A percentile compares a stretch with the other conserved stretches of the same genome.
phyloP scores from a whole-genome alignment of 2,329 filamentous ascomycete genomes.

The Penicillium sp. region DNA sequence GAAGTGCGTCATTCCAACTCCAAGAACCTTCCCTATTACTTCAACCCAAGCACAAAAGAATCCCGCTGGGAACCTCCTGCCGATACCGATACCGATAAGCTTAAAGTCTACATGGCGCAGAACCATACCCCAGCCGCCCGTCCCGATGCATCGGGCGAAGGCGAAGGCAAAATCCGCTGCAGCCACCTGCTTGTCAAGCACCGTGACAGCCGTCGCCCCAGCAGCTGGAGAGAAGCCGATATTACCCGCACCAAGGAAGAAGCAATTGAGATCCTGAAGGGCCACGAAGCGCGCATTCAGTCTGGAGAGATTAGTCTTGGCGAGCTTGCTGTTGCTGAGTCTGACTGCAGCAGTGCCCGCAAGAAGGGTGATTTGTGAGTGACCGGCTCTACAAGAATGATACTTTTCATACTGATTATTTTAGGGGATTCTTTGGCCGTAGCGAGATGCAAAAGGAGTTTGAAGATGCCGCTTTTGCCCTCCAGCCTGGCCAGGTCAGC shows the following conservation, averaged over 20 bases:
- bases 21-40: conserved; percentile 99
- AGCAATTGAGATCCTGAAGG: conserved; percentile 74
- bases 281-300: conserved; percentile 75
- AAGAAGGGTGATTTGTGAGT: conserved; percentile 86
- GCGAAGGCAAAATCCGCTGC: conserved; percentile 84
- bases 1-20: conserved; percentile 98
- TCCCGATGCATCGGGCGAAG: conserved; percentile 40
- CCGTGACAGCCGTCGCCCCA: conserved; percentile 79
- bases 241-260: conserved; percentile 90
- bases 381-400: background rate
- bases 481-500: conserved; percentile 85
- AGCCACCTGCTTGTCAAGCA: conserved; percentile 96
- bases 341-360: conserved; percentile 91
- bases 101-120: conserved; percentile 91
- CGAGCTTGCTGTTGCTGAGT: conserved; percentile 84
- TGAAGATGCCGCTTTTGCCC: conserved; percentile 90
- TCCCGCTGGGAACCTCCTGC: conserved; percentile 94
- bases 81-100: conserved; percentile 84
- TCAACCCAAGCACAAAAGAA: conserved; percentile 82
- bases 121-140: conserved; percentile 65
- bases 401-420: background rate
- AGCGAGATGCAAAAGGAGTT: conserved; percentile 99
- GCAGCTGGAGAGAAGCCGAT: conserved; percentile 87
- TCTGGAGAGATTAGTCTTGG: conserved; percentile 69
- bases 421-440: conserved; percentile 82